Evolutionary conservation across 768 basidiomycete species (phyloP).

Genomic region (Lactarius indigo): DNA sequence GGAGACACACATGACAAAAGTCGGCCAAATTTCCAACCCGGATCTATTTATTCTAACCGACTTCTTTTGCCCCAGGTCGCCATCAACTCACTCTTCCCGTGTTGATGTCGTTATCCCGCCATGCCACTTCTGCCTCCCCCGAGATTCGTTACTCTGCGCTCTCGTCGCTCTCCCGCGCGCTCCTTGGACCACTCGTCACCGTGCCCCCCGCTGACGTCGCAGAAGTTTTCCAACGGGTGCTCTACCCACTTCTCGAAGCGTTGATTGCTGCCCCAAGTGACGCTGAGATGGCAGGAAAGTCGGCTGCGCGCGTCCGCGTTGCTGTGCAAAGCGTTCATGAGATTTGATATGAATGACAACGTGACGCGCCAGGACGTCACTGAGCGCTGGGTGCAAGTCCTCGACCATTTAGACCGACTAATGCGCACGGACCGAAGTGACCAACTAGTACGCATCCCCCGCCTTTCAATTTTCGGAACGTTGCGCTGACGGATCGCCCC

Average conservation of each 20-base stretch:
- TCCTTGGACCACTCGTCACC: conserved; percentile 23
- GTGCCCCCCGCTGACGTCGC: conserved; percentile 60
- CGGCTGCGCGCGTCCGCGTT: conserved; percentile 84
- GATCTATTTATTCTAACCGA: background rate
- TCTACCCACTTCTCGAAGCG: conserved; percentile 92
- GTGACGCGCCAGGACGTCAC: conserved; percentile 56
- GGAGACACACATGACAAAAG: conserved; percentile 39
- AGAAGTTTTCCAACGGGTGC: conserved; percentile 81
- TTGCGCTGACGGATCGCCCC: conserved; percentile 1
- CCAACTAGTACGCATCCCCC: conserved; percentile 63
- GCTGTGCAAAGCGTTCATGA: conserved; percentile 94
- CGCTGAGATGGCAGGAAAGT: conserved; percentile 86
- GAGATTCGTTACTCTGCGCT: conserved; percentile 47
- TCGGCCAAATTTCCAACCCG: conserved; percentile 26
- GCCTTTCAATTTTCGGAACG: background rate
- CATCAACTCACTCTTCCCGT: conserved; percentile 25
- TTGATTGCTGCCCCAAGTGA: conserved; percentile 81
- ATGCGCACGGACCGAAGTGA: conserved; percentile 85
- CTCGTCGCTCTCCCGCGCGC: conserved; percentile 48
- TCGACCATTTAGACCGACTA: conserved; percentile 84
- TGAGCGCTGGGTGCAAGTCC: conserved; percentile 81
- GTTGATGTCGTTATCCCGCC: conserved; percentile 21
- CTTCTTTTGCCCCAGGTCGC: background rate
- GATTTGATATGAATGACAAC: conserved; percentile 74
- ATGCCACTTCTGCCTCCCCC: conserved; percentile 17